Percentiles rank a stretch among this genome's conserved stretches.
Evolutionary conservation across 1,139 yeast genomes (phyloP).

Genomic region (Kazachstania sp.): DNA sequence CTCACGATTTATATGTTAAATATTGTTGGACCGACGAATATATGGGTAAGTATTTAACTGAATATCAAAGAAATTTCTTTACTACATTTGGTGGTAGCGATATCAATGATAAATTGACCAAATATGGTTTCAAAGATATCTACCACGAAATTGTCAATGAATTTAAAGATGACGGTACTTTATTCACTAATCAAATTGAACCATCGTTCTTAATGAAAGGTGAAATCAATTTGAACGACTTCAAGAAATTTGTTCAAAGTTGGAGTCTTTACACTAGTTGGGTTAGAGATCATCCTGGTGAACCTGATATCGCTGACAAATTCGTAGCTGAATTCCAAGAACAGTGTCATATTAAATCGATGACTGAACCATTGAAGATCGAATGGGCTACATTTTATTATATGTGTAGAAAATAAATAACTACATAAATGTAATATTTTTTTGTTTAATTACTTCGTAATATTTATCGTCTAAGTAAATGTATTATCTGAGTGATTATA

Average conservation of each 20-base stretch:
- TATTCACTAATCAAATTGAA: constrained; percentile 36
- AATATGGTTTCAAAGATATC: constrained; percentile 34
- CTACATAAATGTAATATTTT: too few relatives aligned
- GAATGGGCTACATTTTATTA: constrained; percentile 55
- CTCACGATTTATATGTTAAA: constrained; percentile 26
- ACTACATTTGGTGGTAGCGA: constrained; percentile 34
- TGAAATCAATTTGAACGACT: constrained; percentile 33
- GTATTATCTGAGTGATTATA: too few relatives aligned
- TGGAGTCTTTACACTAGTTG: constrained; percentile 66
- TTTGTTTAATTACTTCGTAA: too few relatives aligned
- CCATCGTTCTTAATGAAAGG: constrained; percentile 19
- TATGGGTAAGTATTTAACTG: constrained; percentile 63
- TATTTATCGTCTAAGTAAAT: too few relatives aligned
- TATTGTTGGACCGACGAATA: constrained; percentile 33
- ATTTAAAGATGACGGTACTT: constrained; percentile 28
- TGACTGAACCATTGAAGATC: constrained; percentile 37
- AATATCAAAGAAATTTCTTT: constrained; percentile 53
- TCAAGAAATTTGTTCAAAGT: constrained; percentile 46
- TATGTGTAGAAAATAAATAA: constrained; percentile 34
- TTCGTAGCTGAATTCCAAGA: constrained; percentile 39
- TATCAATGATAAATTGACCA: constrained; percentile 32
- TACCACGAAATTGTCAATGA: constrained; percentile 12
- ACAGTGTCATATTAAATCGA: constrained; percentile 38
- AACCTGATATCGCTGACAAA: constrained; percentile 35
- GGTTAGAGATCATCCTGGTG: constrained; percentile 25